These are phyloP conservation scores for Cenchrus fungigraminus DNA, from an alignment of 176 grass and related monocot species.

Conservation along the genomic window DNA sequence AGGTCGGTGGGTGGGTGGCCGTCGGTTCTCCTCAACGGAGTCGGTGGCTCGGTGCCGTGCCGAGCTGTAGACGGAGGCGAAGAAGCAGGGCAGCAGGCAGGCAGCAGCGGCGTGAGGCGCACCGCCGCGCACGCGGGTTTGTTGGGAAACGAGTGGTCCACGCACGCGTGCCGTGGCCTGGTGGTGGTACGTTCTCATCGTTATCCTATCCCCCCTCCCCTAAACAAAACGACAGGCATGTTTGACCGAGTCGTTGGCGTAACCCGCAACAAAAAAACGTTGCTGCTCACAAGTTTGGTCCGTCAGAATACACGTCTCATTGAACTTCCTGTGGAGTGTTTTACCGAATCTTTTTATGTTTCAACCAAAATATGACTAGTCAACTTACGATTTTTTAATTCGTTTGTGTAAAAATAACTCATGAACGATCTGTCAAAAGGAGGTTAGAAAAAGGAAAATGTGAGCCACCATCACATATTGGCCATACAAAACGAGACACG, in stretches of 20 bases:
- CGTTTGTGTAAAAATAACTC: neutral
- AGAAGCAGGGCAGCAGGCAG: neutral
- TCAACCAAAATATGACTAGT: neutral
- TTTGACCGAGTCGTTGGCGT: neutral
- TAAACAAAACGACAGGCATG: neutral
- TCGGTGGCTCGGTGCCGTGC: constrained; percentile 1
- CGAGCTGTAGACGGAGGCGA: neutral
- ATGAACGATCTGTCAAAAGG: neutral
- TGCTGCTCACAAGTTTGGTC: neutral
- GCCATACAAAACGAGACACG: neutral
- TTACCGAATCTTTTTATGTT: neutral
- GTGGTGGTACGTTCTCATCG: neutral
- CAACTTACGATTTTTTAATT: neutral
- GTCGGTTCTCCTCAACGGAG: neutral
- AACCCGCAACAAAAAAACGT: neutral
- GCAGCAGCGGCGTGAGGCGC: neutral
- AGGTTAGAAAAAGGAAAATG: neutral
- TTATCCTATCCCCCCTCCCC: neutral
- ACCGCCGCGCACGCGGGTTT: neutral
- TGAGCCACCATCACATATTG: neutral
- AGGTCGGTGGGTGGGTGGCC: neutral
- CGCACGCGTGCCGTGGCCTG: neutral
- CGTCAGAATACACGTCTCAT: too few relatives aligned
- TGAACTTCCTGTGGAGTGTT: neutral
- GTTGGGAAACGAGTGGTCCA: neutral